phyloP scores from a whole-genome alignment of 2,329 filamentous ascomycete genomes.

The Hypoxylon sp. region DNA sequence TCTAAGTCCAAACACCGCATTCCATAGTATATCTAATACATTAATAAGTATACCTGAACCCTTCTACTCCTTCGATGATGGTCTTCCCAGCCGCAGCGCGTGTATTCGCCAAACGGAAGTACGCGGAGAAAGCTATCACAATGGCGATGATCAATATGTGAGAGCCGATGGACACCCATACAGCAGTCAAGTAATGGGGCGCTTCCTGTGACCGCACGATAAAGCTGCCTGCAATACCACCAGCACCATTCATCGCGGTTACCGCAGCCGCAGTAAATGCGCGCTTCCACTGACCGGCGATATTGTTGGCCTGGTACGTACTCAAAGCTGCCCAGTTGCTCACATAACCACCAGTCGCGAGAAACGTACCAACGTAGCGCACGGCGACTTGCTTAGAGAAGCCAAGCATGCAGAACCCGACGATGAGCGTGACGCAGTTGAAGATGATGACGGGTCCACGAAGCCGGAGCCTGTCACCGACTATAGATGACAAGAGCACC shows the following conservation, averaged over 20 bases:
- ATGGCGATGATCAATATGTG: slow-evolving; percentile 66
- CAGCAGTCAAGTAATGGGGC: slow-evolving; percentile 69
- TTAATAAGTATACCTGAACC: slow-evolving; percentile 46
- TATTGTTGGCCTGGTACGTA: slow-evolving; percentile 69
- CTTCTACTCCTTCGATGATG: slow-evolving; percentile 57
- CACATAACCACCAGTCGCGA: slow-evolving; percentile 73
- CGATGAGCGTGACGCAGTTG: slow-evolving; percentile 68
- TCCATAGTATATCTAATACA: too few relatives aligned
- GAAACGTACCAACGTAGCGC: slow-evolving; percentile 70
- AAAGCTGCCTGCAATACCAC: slow-evolving; percentile 71
- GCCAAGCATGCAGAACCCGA: slow-evolving; percentile 72
- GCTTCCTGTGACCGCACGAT: slow-evolving; percentile 70
- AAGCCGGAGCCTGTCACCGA: slow-evolving; percentile 68
- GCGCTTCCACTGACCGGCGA: slow-evolving; percentile 71
- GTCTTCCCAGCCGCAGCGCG: slow-evolving; percentile 56
- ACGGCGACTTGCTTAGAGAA: slow-evolving; percentile 66
- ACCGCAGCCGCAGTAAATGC: slow-evolving; percentile 68
- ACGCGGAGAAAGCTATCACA: slow-evolving; percentile 59
- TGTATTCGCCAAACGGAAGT: slow-evolving; percentile 62
- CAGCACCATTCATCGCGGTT: slow-evolving; percentile 68
- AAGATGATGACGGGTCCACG: slow-evolving; percentile 71
- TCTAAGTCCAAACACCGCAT: too few relatives aligned
- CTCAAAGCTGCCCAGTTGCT: slow-evolving; percentile 75
- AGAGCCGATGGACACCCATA: slow-evolving; percentile 73
- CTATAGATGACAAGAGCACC: slow-evolving; percentile 67